Conservation (phyloP, 202 grass and related monocot genomes). For the Schoenoplectus triqueter region DNA sequence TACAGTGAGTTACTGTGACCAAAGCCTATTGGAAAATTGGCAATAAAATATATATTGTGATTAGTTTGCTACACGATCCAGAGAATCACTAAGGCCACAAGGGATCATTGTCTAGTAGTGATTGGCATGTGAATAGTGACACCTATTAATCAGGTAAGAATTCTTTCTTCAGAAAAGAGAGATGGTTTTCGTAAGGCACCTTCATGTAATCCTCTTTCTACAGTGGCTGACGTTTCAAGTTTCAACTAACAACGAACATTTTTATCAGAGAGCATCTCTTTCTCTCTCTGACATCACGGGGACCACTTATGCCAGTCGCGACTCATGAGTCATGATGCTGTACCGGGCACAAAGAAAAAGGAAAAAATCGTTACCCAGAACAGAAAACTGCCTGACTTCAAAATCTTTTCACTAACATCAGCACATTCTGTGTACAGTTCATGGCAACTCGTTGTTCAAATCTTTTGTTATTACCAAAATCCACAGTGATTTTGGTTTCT, state of each 20-base stretch:
- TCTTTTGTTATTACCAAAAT: neutral
- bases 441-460: neutral
- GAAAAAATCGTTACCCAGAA: constrained; percentile 10
- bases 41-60: neutral
- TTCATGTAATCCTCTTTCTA: constrained; percentile 37
- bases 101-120: neutral
- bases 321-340: constrained; percentile 22
- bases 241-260: constrained; percentile 37
- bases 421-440: neutral
- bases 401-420: neutral
- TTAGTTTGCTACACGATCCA: neutral
- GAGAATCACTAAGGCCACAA: neutral
- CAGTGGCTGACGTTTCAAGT: constrained; percentile 36
- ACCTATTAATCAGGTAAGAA: constrained; percentile 21
- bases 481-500: neutral
- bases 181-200: neutral
- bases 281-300: constrained; percentile 34
- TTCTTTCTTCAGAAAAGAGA: constrained; percentile 23
- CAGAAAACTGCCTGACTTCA: neutral
- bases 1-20: neutral
- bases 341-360: constrained; percentile 14
- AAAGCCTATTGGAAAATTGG: neutral
- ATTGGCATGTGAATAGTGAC: constrained; percentile 34
- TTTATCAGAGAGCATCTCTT: constrained; percentile 30
- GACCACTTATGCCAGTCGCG: constrained; percentile 21